Evolutionary conservation across 495 filamentous ascomycete genomes (phyloP).

Genomic region (Penicillium longicatenatum): DNA sequence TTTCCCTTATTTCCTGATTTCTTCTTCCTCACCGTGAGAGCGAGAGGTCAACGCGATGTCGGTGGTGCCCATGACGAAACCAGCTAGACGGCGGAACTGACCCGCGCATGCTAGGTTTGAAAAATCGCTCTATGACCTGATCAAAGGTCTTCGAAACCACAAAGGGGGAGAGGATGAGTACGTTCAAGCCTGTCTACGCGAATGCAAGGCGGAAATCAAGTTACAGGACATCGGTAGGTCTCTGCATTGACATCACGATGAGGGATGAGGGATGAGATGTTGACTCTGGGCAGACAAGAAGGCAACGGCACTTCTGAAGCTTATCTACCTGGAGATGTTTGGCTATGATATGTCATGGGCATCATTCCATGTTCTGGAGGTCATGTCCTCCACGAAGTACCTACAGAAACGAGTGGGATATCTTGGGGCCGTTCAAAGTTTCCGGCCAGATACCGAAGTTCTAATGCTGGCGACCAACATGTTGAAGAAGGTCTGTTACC

Average conservation of each 20-base stretch:
- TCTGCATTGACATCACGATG: neutral
- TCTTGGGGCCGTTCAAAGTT: slow-evolving; percentile 94
- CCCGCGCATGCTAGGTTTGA: slow-evolving; percentile 72
- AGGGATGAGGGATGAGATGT: slow-evolving; percentile 14
- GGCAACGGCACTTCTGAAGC: slow-evolving; percentile 89
- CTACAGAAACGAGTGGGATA: slow-evolving; percentile 94
- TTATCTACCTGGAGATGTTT: slow-evolving; percentile 98
- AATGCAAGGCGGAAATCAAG: slow-evolving; percentile 90
- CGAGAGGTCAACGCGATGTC: slow-evolving; percentile 8
- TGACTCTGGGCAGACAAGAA: slow-evolving; percentile 72
- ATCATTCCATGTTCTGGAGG: slow-evolving; percentile 95
- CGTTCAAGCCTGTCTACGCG: slow-evolving; percentile 84
- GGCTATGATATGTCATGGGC: slow-evolving; percentile 99
- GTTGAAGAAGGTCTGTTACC: slow-evolving; percentile 76
- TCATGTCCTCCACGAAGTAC: slow-evolving; percentile 96
- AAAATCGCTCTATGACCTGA: slow-evolving; percentile 98
- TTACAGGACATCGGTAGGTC: slow-evolving; percentile 83
- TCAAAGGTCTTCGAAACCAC: slow-evolving; percentile 89
- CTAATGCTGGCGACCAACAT: slow-evolving; percentile 97
- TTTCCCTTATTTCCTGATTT: neutral
- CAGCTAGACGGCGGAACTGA: slow-evolving; percentile 6
- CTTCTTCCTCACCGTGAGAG: neutral
- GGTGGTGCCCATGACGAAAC: neutral
- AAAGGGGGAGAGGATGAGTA: slow-evolving; percentile 93
- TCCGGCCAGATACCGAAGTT: slow-evolving; percentile 92